Conservation (phyloP, 306 rosid genomes). For the Gastrolobium villosum region DNA sequence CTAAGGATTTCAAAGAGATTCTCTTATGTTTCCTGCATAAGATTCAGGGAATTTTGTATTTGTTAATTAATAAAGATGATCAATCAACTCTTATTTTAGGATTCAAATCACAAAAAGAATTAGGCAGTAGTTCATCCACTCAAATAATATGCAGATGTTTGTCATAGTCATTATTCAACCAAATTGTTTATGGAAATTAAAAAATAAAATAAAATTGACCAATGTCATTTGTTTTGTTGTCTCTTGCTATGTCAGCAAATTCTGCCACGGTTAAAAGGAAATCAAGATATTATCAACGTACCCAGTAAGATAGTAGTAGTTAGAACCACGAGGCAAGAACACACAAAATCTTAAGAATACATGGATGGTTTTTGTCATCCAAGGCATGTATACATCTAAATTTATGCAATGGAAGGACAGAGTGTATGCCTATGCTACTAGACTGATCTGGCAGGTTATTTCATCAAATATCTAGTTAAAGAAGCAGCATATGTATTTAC, state of each 20-base stretch:
- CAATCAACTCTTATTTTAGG: conserved; percentile 14
- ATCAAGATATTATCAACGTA: conserved; percentile 11
- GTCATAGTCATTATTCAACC: conserved; percentile 28
- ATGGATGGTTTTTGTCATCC: conserved; percentile 7
- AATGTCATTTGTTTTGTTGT: conserved; percentile 1
- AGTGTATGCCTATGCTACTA: background rate
- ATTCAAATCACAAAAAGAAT: conserved; percentile 33
- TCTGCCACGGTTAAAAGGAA: conserved; percentile 18
- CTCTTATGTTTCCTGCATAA: conserved; percentile 75
- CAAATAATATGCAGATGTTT: conserved; percentile 24
- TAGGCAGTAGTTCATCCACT: conserved; percentile 17
- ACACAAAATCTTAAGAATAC: conserved; percentile 10
- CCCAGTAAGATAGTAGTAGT: background rate
- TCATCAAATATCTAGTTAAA: background rate
- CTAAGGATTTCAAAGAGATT: conserved; percentile 79
- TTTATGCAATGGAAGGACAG: conserved; percentile 10
- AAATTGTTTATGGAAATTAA: background rate
- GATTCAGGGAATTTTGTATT: conserved; percentile 37
- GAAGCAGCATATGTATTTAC: background rate
- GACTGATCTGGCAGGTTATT: background rate
- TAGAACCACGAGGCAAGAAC: background rate
- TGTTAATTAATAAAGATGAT: conserved; percentile 20
- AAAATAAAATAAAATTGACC: conserved; percentile 18
- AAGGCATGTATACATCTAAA: conserved; percentile 25
- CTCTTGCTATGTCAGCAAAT: conserved; percentile 17